Evolutionary conservation across 768 basidiomycete species (phyloP), one percentile per base, ranked within the genome.

Genomic region (Suillus paluster): DNA sequence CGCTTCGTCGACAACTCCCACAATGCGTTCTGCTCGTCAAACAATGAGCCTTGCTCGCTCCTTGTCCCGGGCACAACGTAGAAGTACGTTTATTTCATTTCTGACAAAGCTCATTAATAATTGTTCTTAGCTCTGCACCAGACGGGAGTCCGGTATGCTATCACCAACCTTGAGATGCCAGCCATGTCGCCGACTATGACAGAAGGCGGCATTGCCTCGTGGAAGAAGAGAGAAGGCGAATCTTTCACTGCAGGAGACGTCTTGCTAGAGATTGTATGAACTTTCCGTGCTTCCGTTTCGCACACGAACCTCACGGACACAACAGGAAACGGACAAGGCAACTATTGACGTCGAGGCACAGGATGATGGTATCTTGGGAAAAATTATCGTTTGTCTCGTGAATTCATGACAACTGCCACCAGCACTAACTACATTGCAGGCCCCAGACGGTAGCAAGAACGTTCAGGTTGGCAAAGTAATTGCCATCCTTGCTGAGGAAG

Each of bases 331-430:
- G 46, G 93, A 95, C 82, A 94, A 94, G 76, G 92, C 97, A 17
- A 96, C 95, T 2, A 97, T 99, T 71, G 97, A 99, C 74, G 97
- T 99, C 8, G 97, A 99, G 78, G 95, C 97, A 15, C 96, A 96
- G 77, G 97, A 98, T 34, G 96, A 99, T 69, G 97, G 97, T 65
- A 77, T 99, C 17, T 77, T 99, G 72, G 96, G 91, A 59, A 98
- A 94, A 81, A 97, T 99, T 65, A 67, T 99, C 69, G 95, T 95
- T 70, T 58, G 90, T 78, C 36, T 44, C 14, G 49, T 21, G 27
- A 53, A 23, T 42, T 23, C 19, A 45, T 25, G 5, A 17, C 3
- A 39, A 39, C 62, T 55, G 34, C 19, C 25, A 11, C 30, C 14
- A 25, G 36, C 58, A 57, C 36, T 27, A 34, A 50, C 52, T 36